Evolutionary conservation across 805 yeast species (phyloP).

Genomic region (Candida andamanensis): DNA sequence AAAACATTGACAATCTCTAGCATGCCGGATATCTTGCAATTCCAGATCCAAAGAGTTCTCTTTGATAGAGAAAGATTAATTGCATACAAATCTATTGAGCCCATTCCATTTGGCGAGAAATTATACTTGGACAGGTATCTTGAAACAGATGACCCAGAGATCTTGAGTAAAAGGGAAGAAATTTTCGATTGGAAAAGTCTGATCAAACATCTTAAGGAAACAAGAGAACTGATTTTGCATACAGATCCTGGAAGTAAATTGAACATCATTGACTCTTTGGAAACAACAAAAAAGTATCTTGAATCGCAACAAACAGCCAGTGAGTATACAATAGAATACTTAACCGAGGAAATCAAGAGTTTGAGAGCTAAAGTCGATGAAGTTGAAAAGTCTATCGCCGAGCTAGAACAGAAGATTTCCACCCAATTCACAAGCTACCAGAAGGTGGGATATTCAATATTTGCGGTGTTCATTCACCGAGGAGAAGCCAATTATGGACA

Average conservation of each 20-base stretch:
- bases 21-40: slow-evolving; percentile 78
- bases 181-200: slow-evolving; percentile 60
- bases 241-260: slow-evolving; percentile 35
- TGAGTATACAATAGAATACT: slow-evolving; percentile 38
- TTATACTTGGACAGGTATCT: slow-evolving; percentile 85
- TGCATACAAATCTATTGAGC: slow-evolving; percentile 79
- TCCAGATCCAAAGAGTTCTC: slow-evolving; percentile 91
- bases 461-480: slow-evolving; percentile 90
- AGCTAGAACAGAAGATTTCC: slow-evolving; percentile 46
- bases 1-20: slow-evolving; percentile 66
- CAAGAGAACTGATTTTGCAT: slow-evolving; percentile 38
- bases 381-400: slow-evolving; percentile 38
- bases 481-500: slow-evolving; percentile 97
- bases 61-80: slow-evolving; percentile 69
- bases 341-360: slow-evolving; percentile 42
- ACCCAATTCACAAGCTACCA: slow-evolving; percentile 59
- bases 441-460: slow-evolving; percentile 70
- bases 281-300: slow-evolving; percentile 54
- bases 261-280: slow-evolving; percentile 38
- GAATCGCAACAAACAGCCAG: slow-evolving; percentile 32
- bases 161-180: slow-evolving; percentile 51
- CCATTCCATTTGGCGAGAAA: slow-evolving; percentile 71
- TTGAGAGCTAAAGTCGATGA: slow-evolving; percentile 43
- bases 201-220: slow-evolving; percentile 38
- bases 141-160: slow-evolving; percentile 56